Evolutionary conservation across 129 eudicot species (phyloP).

Genomic region (Arctium lappa): DNA sequence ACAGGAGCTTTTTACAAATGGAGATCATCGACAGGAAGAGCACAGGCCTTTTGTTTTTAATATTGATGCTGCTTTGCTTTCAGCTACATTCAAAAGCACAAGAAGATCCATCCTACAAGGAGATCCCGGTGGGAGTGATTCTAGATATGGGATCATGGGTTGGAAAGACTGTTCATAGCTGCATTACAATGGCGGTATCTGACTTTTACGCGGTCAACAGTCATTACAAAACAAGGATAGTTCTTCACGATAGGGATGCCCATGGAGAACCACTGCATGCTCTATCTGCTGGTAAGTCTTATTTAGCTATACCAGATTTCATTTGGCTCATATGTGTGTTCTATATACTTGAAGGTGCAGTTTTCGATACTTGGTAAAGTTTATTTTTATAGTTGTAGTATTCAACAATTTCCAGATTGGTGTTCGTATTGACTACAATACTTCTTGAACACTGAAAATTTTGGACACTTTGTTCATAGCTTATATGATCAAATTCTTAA

Average conservation of each 20-base stretch:
- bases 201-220: conserved; percentile 20
- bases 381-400: no score
- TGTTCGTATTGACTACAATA: no score
- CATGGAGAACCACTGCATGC: conserved; percentile 23
- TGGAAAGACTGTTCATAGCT: conserved; percentile 4
- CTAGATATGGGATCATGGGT: conserved; percentile 20
- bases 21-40: background rate
- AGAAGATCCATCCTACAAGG: background rate
- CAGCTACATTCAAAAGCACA: background rate
- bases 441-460: no score
- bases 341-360: no score
- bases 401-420: no score
- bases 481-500: background rate
- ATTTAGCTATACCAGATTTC: background rate
- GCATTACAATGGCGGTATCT: conserved; percentile 25
- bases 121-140: conserved; percentile 22
- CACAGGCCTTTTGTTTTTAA: background rate
- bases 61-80: background rate
- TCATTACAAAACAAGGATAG: conserved; percentile 23
- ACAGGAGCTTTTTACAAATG: background rate
- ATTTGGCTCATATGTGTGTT: background rate
- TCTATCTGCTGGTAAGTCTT: conserved; percentile 12
- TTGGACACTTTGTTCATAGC: background rate
- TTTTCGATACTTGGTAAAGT: no score
- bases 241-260: conserved; percentile 19